phyloP scores from a whole-genome alignment of 768 basidiomycete species.

The Amanita jacksonii region DNA sequence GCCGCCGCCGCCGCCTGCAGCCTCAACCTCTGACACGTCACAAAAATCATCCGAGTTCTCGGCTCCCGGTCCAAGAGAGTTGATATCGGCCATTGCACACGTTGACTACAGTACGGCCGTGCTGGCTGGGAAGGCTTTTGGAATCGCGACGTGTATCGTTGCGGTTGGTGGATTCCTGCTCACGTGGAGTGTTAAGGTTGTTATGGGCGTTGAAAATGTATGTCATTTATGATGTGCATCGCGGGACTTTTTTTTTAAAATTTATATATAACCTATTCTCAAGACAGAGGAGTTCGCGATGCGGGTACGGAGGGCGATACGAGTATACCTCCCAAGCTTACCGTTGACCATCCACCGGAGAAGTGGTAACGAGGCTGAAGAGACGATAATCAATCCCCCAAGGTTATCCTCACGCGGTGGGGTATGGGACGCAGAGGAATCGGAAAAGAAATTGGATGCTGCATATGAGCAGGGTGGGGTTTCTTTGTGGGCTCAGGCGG shows the following conservation, averaged over 20 bases:
- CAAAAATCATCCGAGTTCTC: constrained; percentile 15
- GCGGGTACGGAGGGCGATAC: constrained; percentile 42
- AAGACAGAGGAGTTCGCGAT: constrained; percentile 53
- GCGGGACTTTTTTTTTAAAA: not conserved
- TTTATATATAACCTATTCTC: too few species aligned
- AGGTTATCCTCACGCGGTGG: not conserved
- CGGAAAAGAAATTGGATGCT: constrained; percentile 40
- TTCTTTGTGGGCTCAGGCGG: constrained; percentile 43
- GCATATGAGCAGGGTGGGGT: constrained; percentile 57
- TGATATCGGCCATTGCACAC: constrained; percentile 28
- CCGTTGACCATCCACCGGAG: constrained; percentile 42
- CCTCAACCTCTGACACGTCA: not conserved
- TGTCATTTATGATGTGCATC: constrained; percentile 14
- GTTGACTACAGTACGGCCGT: constrained; percentile 39
- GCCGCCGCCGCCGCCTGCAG: not conserved
- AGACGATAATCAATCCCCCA: not conserved
- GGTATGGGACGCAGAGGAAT: constrained; percentile 42
- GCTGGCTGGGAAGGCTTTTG: constrained; percentile 53
- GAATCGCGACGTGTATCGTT: constrained; percentile 55
- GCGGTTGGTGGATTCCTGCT: constrained; percentile 33
- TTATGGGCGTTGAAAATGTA: constrained; percentile 49
- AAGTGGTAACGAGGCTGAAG: constrained; percentile 24
- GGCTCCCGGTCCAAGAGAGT: constrained; percentile 21
- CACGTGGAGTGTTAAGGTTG: constrained; percentile 39
- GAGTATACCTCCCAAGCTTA: constrained; percentile 37